phyloP scores from a whole-genome alignment of 2,329 filamentous ascomycete genomes.

The Madurella fahalii region DNA sequence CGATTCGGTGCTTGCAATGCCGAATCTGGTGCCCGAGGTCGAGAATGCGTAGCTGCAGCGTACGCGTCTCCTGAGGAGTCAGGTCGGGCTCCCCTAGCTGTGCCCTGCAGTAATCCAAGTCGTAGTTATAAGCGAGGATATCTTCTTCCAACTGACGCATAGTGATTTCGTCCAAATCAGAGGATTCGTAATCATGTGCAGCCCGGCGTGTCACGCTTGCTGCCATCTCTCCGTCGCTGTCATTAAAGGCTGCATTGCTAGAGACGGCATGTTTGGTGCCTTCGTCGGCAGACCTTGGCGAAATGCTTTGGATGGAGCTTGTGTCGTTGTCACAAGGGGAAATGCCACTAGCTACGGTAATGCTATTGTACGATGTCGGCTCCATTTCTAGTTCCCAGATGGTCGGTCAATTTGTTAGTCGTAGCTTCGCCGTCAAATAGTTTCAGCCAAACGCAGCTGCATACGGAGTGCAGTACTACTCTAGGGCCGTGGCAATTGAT shows the following conservation, averaged over 20 bases:
- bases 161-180: conserved; percentile 29
- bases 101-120: conserved; percentile 39
- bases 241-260: not conserved
- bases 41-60: conserved; percentile 39
- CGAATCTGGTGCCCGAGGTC: conserved; percentile 44
- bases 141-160: conserved; percentile 40
- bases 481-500: no score
- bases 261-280: not conserved
- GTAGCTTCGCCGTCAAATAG: not conserved
- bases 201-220: not conserved
- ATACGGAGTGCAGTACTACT: no score
- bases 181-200: conserved; percentile 12
- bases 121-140: conserved; percentile 39
- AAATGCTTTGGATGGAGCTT: conserved; percentile 1
- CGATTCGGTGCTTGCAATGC: conserved; percentile 38
- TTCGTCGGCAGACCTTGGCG: not conserved
- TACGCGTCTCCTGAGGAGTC: conserved; percentile 39
- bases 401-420: not conserved
- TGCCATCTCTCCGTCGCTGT: not conserved
- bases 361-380: conserved; percentile 15
- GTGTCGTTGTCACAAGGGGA: conserved; percentile 1
- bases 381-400: conserved; percentile 2
- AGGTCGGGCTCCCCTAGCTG: conserved; percentile 34
- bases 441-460: not conserved
- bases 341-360: conserved; percentile 13